Percentiles rank a stretch among this genome's conserved stretches.
phyloP scores from a whole-genome alignment of 73 alveolate species.

The Tetrahymena thermophila region DNA sequence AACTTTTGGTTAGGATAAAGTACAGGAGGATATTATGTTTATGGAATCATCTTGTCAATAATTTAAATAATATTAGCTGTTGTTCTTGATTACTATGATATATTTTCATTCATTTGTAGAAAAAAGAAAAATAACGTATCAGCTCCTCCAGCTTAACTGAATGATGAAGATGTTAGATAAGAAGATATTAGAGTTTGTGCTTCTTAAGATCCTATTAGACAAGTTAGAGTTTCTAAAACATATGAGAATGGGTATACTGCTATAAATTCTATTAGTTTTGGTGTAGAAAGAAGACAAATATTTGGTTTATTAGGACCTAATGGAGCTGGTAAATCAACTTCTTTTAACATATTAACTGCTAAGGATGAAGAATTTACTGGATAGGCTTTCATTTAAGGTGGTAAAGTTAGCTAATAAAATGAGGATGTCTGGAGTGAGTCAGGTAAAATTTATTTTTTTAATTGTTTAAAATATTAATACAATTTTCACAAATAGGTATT shows the following conservation, averaged over 20 bases:
- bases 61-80: background rate
- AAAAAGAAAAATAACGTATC: background rate
- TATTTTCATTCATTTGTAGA: background rate
- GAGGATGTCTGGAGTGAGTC: conserved; percentile 39
- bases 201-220: conserved; percentile 18
- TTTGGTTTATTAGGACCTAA: conserved; percentile 53
- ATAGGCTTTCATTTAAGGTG: conserved; percentile 18
- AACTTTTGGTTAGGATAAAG: background rate
- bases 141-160: background rate
- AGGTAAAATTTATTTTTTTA: conserved; percentile 43
- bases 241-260: conserved; percentile 38
- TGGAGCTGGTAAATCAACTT: conserved; percentile 61
- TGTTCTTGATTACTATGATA: background rate
- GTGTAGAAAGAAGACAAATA: conserved; percentile 3
- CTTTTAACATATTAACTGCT: conserved; percentile 41
- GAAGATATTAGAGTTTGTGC: background rate
- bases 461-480: background rate
- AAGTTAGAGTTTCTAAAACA: background rate
- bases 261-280: conserved; percentile 10
- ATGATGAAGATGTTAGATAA: background rate
- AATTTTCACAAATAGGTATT: conserved; percentile 46
- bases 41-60: background rate
- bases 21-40: background rate
- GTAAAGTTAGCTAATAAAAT: conserved; percentile 15
- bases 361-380: conserved; percentile 43